Conservation (phyloP, 108 stramenopile species). For the Conticribra guillardii region DNA sequence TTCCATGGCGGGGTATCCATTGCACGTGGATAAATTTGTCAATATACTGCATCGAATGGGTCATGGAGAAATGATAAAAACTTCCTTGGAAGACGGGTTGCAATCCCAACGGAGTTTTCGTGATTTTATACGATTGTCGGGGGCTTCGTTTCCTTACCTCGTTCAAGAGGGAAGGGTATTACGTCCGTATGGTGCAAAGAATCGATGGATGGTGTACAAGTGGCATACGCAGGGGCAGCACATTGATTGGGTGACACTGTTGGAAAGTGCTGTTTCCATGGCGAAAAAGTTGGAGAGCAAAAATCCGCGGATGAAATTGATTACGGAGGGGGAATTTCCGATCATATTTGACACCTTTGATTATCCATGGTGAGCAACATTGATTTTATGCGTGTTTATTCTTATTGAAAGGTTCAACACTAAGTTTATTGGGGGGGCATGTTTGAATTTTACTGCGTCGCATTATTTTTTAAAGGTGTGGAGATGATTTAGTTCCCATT, state of each 20-base stretch:
- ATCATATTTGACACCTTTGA: slow-evolving; percentile 37
- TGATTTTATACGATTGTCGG: slow-evolving; percentile 28
- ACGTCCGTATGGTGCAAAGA: slow-evolving; percentile 21
- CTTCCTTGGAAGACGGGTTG: slow-evolving; percentile 20
- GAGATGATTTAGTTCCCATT: slow-evolving; percentile 35
- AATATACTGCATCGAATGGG: slow-evolving; percentile 26
- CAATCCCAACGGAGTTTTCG: slow-evolving; percentile 7
- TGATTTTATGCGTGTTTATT: too few relatives aligned
- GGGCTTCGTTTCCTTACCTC: slow-evolving; percentile 24
- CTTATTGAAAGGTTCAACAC: neutral
- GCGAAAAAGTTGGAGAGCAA: slow-evolving; percentile 24
- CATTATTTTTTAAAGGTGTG: slow-evolving; percentile 1
- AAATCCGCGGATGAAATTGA: slow-evolving; percentile 34
- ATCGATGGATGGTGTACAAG: slow-evolving; percentile 30
- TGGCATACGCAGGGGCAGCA: slow-evolving; percentile 36
- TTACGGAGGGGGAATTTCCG: slow-evolving; percentile 35
- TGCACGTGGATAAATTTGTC: slow-evolving; percentile 36
- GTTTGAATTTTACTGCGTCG: too few relatives aligned
- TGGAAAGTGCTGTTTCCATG: slow-evolving; percentile 38
- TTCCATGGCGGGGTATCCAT: slow-evolving; percentile 23
- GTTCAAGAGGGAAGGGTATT: slow-evolving; percentile 26
- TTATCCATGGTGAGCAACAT: slow-evolving; percentile 31
- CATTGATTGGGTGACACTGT: slow-evolving; percentile 36
- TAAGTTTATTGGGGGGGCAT: neutral
- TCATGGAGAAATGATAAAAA: slow-evolving; percentile 24